Percentiles rank a stretch among this genome's conserved stretches.
These are phyloP conservation scores for Chlamydomonas sp. DNA, from an alignment of 139 green algal species.

Conservation along the genomic window DNA sequence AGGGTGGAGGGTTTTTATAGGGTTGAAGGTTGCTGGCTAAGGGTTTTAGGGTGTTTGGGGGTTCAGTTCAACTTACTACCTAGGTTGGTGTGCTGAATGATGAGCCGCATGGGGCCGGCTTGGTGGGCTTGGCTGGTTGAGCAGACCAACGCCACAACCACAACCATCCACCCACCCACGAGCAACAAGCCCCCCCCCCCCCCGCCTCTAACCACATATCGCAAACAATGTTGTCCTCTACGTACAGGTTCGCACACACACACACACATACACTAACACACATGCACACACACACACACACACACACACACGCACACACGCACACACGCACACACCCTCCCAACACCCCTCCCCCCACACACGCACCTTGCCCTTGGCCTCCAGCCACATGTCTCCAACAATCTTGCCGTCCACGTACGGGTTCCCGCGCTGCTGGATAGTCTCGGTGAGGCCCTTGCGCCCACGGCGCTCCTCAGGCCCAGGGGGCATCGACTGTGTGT, in stretches of 20 bases:
- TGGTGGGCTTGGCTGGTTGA: no score
- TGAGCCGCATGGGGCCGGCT: no score
- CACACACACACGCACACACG: slow-evolving; percentile 8
- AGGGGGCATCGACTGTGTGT: no score
- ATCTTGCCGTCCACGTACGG: slow-evolving; percentile 2
- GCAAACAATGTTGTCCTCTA: not conserved
- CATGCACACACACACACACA: slow-evolving; percentile 11
- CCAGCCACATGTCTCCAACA: slow-evolving; percentile 31
- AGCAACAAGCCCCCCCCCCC: no score
- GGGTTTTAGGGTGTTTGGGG: no score
- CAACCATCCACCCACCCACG: no score
- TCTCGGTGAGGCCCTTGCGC: slow-evolving; percentile 31
- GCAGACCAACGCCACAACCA: no score
- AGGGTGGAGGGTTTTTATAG: no score
- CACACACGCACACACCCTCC: slow-evolving; percentile 1
- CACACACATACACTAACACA: not conserved
- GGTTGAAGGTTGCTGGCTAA: no score
- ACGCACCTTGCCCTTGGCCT: slow-evolving; percentile 32
- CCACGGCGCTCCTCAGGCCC: slow-evolving; percentile 35
- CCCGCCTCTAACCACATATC: no score
- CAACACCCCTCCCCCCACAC: slow-evolving; percentile 7
- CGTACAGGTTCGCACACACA: not conserved
- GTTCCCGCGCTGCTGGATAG: slow-evolving; percentile 22
- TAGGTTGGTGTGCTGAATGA: no score
- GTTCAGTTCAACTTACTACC: no score